Evolutionary conservation across 495 filamentous ascomycete species (phyloP), one percentile per base, ranked within the genome.

Genomic region (Umbilicaria muhlenbergii): DNA sequence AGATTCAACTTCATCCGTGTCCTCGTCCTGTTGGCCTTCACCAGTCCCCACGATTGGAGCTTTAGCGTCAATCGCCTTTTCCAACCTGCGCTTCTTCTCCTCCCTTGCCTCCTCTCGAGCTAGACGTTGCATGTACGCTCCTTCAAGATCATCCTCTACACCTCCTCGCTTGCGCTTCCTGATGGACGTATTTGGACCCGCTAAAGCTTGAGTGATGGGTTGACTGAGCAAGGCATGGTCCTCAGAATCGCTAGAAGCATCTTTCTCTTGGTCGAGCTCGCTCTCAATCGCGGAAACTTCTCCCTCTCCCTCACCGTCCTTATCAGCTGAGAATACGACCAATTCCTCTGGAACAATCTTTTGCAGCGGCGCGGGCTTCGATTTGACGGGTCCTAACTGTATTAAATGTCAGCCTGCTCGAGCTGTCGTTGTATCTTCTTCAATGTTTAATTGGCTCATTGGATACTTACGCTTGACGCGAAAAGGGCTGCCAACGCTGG

Each of bases 401-500:
- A 16, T 6, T 0, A 2, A 32, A 8, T 13, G 24, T 50, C 38
- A 50, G 47, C 12, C 36, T 11, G 33, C 15, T 15, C 11, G 16
- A 19, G 21, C 14, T 32, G 17, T 28, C 3, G 7, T 17, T 11
- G 32, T 37, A 6, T 3, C 11, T 10, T 39, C 35, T 40, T 43
- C 15, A 45, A 12, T 1, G 48, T 40, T n/a, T 14, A 21, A 33
- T n/a, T n/a, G n/a, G n/a, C n/a, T n/a, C 17, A 39, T 47, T 47
- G 11, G 42, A 32, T 34, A 73, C 81, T 61, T 67, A 91, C 86
- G 66, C 83, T 89, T 21, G 73, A 67, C 24, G 80, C 70, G 61
- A 95, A 95, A 19, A 95, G 70, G 39, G 82, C 80, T 48, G 81
- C 77, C 50, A 95, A 55, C 42, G 69, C 62, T 48, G 83, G 80